A percentile compares a stretch with the other conserved stretches of the same genome.
phyloP scores from a whole-genome alignment of 345 rosid species.

The Capsella bursapastoris region DNA sequence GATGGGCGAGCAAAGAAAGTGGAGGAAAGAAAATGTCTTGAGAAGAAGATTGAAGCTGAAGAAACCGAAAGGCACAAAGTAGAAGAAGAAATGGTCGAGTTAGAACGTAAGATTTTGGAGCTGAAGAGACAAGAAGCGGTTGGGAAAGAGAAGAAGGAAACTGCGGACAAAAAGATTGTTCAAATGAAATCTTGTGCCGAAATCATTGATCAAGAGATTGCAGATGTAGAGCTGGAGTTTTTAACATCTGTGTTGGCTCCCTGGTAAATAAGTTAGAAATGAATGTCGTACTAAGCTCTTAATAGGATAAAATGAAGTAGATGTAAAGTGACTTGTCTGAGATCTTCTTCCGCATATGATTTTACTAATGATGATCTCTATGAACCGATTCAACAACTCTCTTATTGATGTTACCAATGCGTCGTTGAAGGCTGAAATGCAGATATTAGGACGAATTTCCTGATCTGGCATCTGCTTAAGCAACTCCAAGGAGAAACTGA shows the following conservation, averaged over 20 bases:
- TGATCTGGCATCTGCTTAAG: constrained; percentile 52
- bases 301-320: constrained; percentile 9
- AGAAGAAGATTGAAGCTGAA: constrained; percentile 36
- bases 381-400: not conserved
- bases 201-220: constrained; percentile 28
- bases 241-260: constrained; percentile 46
- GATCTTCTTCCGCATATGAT: not conserved
- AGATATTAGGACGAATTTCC: constrained; percentile 64
- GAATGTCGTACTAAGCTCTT: not conserved
- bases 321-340: not conserved
- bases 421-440: constrained; percentile 77
- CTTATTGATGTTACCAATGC: constrained; percentile 63
- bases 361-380: not conserved
- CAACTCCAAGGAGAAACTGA: constrained; percentile 55
- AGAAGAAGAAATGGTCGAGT: constrained; percentile 43
- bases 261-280: constrained; percentile 45
- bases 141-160: constrained; percentile 44
- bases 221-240: constrained; percentile 39
- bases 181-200: constrained; percentile 38
- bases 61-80: constrained; percentile 33
- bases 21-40: constrained; percentile 41
- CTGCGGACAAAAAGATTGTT: constrained; percentile 19
- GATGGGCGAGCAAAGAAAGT: constrained; percentile 40
- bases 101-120: constrained; percentile 47
- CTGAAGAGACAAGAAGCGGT: constrained; percentile 45